A percentile compares a stretch with the other conserved stretches of the same genome.
Conservation (phyloP, 371 early-diverging fungal genomes). For the Mortierella sp. region DNA sequence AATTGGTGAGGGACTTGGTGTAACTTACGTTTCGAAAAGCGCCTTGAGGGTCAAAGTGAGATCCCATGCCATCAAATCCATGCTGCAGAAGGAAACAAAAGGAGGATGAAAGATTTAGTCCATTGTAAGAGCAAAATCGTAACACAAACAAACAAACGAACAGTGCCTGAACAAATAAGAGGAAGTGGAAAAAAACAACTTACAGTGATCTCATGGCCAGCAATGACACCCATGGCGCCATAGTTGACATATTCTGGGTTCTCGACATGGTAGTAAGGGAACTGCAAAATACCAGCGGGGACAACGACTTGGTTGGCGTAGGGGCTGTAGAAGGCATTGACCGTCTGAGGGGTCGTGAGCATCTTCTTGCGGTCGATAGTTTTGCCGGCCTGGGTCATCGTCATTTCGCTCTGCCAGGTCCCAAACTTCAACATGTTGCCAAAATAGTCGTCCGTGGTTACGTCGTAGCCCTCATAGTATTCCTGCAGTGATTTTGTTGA, state of each 20-base stretch:
- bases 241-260: conserved; percentile 68
- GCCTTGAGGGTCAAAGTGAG: background rate
- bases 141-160: conserved; percentile 9
- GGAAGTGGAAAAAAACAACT: conserved; percentile 53
- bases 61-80: background rate
- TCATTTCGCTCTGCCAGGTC: conserved; percentile 30
- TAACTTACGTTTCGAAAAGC: background rate
- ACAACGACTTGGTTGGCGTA: conserved; percentile 66
- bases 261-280: conserved; percentile 61
- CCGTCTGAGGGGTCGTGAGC: conserved; percentile 68
- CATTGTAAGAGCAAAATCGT: background rate
- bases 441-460: conserved; percentile 55
- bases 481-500: conserved; percentile 59
- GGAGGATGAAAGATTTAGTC: background rate
- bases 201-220: conserved; percentile 75
- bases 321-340: conserved; percentile 71
- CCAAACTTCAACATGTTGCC: conserved; percentile 55
- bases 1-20: background rate
- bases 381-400: conserved; percentile 20
- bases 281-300: conserved; percentile 72
- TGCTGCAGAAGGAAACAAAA: background rate
- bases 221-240: conserved; percentile 69
- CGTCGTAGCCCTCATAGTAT: conserved; percentile 59
- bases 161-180: too few species aligned
- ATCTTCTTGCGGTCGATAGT: conserved; percentile 59